Base-by-base conservation (phyloP, 768 basidiomycete genomes). In the Leccinum disarticulatum region DNA sequence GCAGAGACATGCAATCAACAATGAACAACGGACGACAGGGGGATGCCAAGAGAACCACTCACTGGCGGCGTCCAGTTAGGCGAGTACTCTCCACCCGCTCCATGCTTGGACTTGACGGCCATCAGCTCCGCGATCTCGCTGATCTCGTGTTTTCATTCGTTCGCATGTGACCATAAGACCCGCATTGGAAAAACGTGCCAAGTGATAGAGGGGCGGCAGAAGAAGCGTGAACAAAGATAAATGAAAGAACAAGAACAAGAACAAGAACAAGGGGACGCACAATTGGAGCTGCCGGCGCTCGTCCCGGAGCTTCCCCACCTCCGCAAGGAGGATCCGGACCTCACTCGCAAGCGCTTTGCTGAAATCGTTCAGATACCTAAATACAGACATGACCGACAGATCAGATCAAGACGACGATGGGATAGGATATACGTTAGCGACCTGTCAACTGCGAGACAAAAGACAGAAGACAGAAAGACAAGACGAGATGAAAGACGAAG, bases 51-150 rank as follows among this genome's bases (percentile, higher is more conserved):
- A 46, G 43, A 46, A 35, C 51, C 15, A 66, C 77, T 64, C 64
- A 87, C 88, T 66, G 80, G 79, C 22, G 86, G 87, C 51, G 76
- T 76, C 91, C 91, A 93, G 56, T 87, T 85, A 17, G 88, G 85
- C 25, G 84, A 78, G 68, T 87, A 93, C 64, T 91, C 89, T 25
- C 90, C 91, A 38, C 87, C 90, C 2, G 86, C 81, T 19, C 90
- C 87, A 70, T 91, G 87, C 72, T 93, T 93, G 19, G 90, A 85
- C 70, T 91, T 90, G 53, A 91, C 79, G 53, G 84, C 82, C 88
- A 93, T 88, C 60, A 93, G 78, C 70, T 90, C 89, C 27, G 91
- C 86, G 63, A 94, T 91, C 73, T 94, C 91, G 63, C 91, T 93
- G 67, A 27, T 27, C 54, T 0, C n/a, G 27, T 48, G 13, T 14